Evolutionary conservation across 2,329 filamentous ascomycete species (phyloP).

Genomic region (Basipetospora sp.): DNA sequence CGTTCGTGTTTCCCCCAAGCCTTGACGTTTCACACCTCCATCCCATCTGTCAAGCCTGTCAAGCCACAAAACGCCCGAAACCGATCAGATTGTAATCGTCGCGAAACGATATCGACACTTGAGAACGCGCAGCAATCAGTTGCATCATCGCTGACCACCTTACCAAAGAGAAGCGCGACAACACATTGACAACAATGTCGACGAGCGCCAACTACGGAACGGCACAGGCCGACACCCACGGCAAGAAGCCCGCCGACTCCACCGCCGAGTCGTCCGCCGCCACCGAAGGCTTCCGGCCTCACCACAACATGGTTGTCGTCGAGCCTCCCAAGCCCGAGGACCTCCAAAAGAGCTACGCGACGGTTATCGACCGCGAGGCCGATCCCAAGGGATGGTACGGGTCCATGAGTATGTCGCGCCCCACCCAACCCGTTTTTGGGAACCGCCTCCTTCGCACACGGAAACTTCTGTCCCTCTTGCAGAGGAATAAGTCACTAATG

Average conservation of each 20-base stretch:
- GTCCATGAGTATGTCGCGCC: constrained; percentile 50
- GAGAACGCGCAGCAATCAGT: no score
- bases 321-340: constrained; percentile 63
- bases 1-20: no score
- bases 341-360: constrained; percentile 69
- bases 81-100: no score
- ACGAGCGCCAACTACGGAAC: constrained; percentile 1
- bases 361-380: constrained; percentile 47
- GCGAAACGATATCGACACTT: no score
- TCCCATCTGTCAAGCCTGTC: no score
- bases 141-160: no score
- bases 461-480: not conserved
- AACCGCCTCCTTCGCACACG: not conserved
- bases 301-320: constrained; percentile 49
- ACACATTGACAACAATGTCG: not conserved
- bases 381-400: constrained; percentile 79
- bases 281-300: constrained; percentile 30
- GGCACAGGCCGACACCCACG: constrained; percentile 1
- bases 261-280: not conserved
- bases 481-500: no score
- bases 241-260: constrained; percentile 1
- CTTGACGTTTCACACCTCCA: no score
- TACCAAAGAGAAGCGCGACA: no score
- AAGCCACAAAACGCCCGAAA: no score
- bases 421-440: not conserved